A percentile compares a stretch with the other conserved stretches of the same genome.
Evolutionary conservation across 2,329 filamentous ascomycete genomes (phyloP).

Genomic region (Alternaria viburni): DNA sequence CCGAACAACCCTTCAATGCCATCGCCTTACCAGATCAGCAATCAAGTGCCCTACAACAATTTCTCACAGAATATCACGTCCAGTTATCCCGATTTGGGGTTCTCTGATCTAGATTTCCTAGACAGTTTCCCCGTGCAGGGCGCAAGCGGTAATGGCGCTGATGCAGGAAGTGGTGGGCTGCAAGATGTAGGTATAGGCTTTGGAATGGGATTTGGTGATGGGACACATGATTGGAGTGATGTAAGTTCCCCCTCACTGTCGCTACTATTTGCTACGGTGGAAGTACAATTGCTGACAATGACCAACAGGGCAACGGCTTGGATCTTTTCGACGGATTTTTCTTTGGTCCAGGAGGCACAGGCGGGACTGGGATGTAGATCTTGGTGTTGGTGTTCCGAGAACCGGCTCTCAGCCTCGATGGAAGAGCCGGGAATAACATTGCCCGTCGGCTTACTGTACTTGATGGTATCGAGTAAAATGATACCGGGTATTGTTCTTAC

Average conservation of each 20-base stretch:
- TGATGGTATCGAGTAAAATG: background rate
- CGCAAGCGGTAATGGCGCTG: slow-evolving; percentile 27
- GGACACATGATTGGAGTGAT: slow-evolving; percentile 64
- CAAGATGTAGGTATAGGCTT: slow-evolving; percentile 70
- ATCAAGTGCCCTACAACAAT: slow-evolving; percentile 35
- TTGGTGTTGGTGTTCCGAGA: background rate
- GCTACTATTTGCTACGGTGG: background rate
- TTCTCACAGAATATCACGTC: slow-evolving; percentile 37
- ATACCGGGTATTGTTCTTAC: background rate
- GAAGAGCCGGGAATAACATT: background rate
- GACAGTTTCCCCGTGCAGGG: slow-evolving; percentile 55
- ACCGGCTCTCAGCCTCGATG: background rate
- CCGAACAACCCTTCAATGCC: slow-evolving; percentile 9
- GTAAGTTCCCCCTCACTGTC: slow-evolving; percentile 6
- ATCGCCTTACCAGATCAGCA: slow-evolving; percentile 40
- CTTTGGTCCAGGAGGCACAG: slow-evolving; percentile 22
- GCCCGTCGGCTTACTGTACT: background rate
- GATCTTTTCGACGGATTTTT: slow-evolving; percentile 70
- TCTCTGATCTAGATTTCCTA: slow-evolving; percentile 62
- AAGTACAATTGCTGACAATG: background rate
- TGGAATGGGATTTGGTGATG: slow-evolving; percentile 50
- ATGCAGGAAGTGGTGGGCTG: slow-evolving; percentile 48
- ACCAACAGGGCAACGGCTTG: slow-evolving; percentile 39
- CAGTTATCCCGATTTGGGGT: slow-evolving; percentile 42
- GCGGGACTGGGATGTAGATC: slow-evolving; percentile 3